Evolutionary conservation across 2,329 filamentous ascomycete genomes (phyloP).

Genomic region (Colletotrichum simmondsii): DNA sequence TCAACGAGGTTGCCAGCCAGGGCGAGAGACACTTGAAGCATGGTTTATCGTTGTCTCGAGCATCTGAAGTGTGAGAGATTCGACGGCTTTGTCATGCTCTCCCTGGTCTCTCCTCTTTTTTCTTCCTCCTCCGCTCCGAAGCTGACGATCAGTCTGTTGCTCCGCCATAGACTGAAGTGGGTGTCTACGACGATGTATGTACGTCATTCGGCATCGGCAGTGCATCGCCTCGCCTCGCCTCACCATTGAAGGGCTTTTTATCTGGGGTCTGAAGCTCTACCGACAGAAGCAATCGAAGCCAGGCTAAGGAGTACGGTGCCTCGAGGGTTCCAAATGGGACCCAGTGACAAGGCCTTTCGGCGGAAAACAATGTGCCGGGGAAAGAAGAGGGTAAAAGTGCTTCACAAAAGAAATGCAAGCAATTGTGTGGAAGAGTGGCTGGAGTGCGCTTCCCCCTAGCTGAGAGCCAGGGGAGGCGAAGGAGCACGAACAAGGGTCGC

Average conservation of each 20-base stretch:
- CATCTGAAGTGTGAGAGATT: slow-evolving; percentile 17
- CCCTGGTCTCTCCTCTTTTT: slow-evolving; percentile 22
- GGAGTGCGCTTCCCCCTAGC: slow-evolving; percentile 16
- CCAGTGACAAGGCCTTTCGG: slow-evolving; percentile 5
- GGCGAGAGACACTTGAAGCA: slow-evolving; percentile 3
- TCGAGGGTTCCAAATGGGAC: neutral
- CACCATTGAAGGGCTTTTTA: slow-evolving; percentile 11
- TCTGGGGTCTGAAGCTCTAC: slow-evolving; percentile 6
- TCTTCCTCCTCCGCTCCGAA: slow-evolving; percentile 17
- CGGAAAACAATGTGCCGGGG: slow-evolving; percentile 7
- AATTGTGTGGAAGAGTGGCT: slow-evolving; percentile 17
- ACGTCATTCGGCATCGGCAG: slow-evolving; percentile 34
- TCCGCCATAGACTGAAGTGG: slow-evolving; percentile 29
- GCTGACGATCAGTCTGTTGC: slow-evolving; percentile 26
- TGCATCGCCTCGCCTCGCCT: slow-evolving; percentile 29
- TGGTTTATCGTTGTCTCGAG: slow-evolving; percentile 32
- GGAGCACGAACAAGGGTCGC: slow-evolving; percentile 14
- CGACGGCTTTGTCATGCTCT: slow-evolving; percentile 24
- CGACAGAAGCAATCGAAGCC: neutral
- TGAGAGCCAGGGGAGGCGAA: slow-evolving; percentile 23
- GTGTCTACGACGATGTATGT: slow-evolving; percentile 23
- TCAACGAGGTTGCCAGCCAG: slow-evolving; percentile 5
- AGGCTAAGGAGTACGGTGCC: neutral
- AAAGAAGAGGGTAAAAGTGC: neutral
- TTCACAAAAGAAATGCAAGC: slow-evolving; percentile 26